A percentile compares a stretch with the other conserved stretches of the same genome.
These are phyloP conservation scores for Metschnikowia vanudenii DNA, from an alignment of 805 yeast species.

Conservation along the genomic window DNA sequence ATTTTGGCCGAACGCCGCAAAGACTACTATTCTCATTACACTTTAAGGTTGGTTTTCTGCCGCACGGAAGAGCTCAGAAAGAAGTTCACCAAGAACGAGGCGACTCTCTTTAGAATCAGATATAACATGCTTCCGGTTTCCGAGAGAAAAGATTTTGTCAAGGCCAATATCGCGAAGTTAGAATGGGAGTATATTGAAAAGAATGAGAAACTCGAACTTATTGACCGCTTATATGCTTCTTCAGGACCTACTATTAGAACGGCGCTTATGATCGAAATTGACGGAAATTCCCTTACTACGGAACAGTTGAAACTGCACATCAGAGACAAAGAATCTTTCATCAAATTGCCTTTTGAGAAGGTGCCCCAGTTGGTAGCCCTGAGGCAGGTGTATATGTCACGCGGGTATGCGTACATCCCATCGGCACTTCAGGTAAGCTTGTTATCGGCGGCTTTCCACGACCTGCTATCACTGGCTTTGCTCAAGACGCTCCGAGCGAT, in stretches of 20 bases:
- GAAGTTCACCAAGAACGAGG: constrained; percentile 76
- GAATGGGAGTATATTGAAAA: constrained; percentile 68
- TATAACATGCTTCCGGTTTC: constrained; percentile 57
- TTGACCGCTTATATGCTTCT: constrained; percentile 53
- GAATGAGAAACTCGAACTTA: constrained; percentile 55
- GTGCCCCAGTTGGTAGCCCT: constrained; percentile 74
- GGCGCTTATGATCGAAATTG: constrained; percentile 33
- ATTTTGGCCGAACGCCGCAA: constrained; percentile 65
- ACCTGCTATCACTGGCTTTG: constrained; percentile 50
- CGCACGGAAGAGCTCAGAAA: constrained; percentile 78
- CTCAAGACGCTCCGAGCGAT: constrained; percentile 69
- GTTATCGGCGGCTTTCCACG: constrained; percentile 65
- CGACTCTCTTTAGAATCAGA: constrained; percentile 69
- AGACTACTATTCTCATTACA: constrained; percentile 91
- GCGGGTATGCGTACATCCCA: constrained; percentile 84
- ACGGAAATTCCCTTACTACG: constrained; percentile 36
- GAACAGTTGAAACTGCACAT: constrained; percentile 55
- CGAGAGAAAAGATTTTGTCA: constrained; percentile 74
- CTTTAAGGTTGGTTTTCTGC: constrained; percentile 85
- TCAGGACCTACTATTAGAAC: constrained; percentile 45
- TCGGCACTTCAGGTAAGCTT: constrained; percentile 73
- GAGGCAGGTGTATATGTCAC: constrained; percentile 63
- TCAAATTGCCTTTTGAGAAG: constrained; percentile 83
- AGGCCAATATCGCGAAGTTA: constrained; percentile 50
- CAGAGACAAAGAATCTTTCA: constrained; percentile 57